A percentile compares a stretch with the other conserved stretches of the same genome.
Evolutionary conservation across 2,329 filamentous ascomycete species (phyloP).

Genomic region (Lasiodiplodia sp.): DNA sequence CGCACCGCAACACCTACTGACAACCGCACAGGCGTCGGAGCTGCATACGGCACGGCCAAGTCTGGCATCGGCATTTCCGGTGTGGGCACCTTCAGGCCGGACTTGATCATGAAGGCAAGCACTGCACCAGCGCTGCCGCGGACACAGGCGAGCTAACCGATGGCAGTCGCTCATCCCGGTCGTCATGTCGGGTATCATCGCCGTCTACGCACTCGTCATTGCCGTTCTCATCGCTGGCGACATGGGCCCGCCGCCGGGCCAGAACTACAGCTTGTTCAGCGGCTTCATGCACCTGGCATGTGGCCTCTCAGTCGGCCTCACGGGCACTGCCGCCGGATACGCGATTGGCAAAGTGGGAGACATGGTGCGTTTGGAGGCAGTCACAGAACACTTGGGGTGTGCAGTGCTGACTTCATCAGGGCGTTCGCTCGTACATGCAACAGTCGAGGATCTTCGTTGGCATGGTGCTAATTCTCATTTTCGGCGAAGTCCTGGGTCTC

Average conservation of each 20-base stretch:
- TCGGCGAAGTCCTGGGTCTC: conserved; percentile 94
- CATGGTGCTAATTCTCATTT: conserved; percentile 98
- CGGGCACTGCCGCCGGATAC: conserved; percentile 52
- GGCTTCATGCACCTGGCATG: conserved; percentile 94
- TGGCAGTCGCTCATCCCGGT: conserved; percentile 80
- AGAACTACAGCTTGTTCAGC: conserved; percentile 83
- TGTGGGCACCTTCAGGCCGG: conserved; percentile 82
- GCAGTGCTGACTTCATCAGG: conserved; percentile 48
- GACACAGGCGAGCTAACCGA: conserved; percentile 10
- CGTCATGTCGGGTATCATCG: conserved; percentile 99
- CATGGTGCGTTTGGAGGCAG: conserved; percentile 62
- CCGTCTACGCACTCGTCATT: conserved; percentile 96
- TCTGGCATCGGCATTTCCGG: conserved; percentile 88
- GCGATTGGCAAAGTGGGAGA: conserved; percentile 96
- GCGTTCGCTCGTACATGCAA: conserved; percentile 93
- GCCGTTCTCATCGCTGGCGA: conserved; percentile 94
- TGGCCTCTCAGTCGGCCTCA: conserved; percentile 75
- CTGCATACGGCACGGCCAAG: conserved; percentile 87
- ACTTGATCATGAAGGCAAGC: conserved; percentile 87
- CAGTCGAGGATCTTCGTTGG: conserved; percentile 96
- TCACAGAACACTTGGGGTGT: background rate
- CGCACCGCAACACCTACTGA: conserved; percentile 34
- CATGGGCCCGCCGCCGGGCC: conserved; percentile 72
- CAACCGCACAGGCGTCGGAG: conserved; percentile 65
- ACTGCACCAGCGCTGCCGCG: background rate